Conservation (phyloP, 495 filamentous ascomycete genomes). For the Podospora bellae-mahoneyi region DNA sequence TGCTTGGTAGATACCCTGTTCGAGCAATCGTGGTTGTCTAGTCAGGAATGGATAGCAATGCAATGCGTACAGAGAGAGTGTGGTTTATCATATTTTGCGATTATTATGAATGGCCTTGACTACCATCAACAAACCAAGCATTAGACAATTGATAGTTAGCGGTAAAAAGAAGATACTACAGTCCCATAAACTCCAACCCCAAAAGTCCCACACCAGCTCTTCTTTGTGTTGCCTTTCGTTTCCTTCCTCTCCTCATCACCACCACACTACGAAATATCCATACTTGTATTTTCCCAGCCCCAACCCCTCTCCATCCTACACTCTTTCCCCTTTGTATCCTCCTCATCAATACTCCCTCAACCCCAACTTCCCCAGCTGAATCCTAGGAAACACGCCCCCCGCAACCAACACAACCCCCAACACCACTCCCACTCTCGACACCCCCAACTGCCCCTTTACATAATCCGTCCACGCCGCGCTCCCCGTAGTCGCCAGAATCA, state of each 20-base stretch:
- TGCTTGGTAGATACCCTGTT: not conserved
- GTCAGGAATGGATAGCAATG: not conserved
- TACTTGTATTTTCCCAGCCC: not conserved
- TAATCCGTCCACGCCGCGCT: slow-evolving; percentile 75
- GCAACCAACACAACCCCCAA: slow-evolving; percentile 59
- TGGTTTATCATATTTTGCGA: not conserved
- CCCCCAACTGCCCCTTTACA: slow-evolving; percentile 55
- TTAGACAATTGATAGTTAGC: not conserved
- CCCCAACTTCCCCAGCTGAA: slow-evolving; percentile 81
- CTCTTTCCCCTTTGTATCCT: not conserved
- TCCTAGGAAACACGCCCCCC: slow-evolving; percentile 66
- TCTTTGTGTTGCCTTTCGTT: not conserved
- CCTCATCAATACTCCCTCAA: slow-evolving; percentile 31
- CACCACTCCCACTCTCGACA: slow-evolving; percentile 70
- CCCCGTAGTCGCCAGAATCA: slow-evolving; percentile 69
- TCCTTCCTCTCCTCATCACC: not conserved
- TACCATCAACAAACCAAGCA: not conserved
- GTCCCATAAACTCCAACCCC: not conserved
- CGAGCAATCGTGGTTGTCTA: not conserved
- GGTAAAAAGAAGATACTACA: not conserved
- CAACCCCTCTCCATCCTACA: not conserved
- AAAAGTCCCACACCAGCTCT: not conserved
- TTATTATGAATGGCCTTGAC: not conserved
- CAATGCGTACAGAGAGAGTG: not conserved
- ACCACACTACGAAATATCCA: not conserved